These are phyloP conservation scores for Coffea humblotiana DNA, from an alignment of 305 asterid genomes.

Conservation along the genomic window DNA sequence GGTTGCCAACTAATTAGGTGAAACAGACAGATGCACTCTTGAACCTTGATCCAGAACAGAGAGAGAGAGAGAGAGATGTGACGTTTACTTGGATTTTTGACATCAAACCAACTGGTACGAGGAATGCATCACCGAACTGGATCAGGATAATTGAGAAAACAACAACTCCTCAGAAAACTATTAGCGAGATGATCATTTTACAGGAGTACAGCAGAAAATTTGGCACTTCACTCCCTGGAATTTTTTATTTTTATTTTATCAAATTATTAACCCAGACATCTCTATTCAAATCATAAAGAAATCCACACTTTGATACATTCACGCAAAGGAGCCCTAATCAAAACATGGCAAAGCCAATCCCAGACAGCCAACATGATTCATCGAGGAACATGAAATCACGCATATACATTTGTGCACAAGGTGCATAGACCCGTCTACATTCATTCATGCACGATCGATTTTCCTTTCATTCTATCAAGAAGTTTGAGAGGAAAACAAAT, in stretches of 20 bases:
- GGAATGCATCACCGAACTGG: background rate
- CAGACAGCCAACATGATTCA: background rate
- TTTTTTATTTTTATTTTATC: background rate
- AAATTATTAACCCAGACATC: background rate
- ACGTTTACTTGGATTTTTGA: background rate
- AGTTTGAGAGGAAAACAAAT: background rate
- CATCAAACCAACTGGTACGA: background rate
- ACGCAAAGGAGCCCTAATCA: background rate
- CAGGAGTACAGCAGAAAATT: background rate
- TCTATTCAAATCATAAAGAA: background rate
- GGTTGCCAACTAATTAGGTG: background rate
- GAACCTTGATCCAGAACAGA: background rate
- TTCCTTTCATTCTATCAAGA: background rate
- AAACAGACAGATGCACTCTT: background rate
- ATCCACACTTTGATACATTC: too few species aligned
- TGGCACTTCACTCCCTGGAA: background rate
- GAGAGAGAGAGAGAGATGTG: background rate
- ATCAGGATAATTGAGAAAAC: background rate
- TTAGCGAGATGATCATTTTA: background rate
- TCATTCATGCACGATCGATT: background rate
- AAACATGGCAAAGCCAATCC: background rate
- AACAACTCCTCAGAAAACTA: background rate
- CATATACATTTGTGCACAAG: background rate
- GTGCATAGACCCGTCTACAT: conserved; percentile 10
- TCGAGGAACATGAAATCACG: background rate